Evolutionary conservation across 177 flowering plant species (phyloP).

Genomic region (Vitis hybrid): DNA sequence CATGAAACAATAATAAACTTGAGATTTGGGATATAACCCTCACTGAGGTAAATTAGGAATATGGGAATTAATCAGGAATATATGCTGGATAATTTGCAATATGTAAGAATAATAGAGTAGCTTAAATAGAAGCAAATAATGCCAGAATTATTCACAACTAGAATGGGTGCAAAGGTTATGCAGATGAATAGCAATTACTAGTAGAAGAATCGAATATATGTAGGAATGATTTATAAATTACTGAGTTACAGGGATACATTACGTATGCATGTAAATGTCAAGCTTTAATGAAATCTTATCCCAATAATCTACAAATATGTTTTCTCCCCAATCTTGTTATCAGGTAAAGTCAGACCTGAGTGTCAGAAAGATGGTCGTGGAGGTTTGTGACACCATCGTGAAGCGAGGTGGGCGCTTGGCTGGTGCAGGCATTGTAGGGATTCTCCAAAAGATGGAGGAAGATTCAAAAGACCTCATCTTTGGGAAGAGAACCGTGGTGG

Average conservation of each 20-base stretch:
- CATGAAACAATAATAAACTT: background rate
- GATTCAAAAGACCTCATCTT: conserved; percentile 58
- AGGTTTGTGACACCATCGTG: conserved; percentile 70
- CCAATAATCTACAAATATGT: background rate
- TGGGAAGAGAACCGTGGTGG: conserved; percentile 77
- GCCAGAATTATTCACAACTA: background rate
- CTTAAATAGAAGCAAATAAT: background rate
- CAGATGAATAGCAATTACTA: background rate
- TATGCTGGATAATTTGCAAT: background rate
- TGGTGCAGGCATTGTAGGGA: conserved; percentile 90
- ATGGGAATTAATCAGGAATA: background rate
- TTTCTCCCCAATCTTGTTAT: background rate
- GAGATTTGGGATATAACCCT: background rate
- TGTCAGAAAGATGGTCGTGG: conserved; percentile 51
- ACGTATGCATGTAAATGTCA: background rate
- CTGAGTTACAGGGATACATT: background rate
- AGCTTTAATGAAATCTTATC: background rate
- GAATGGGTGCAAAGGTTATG: too few species aligned
- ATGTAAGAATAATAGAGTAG: background rate
- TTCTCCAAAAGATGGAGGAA: conserved; percentile 79
- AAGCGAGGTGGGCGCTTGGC: conserved; percentile 78
- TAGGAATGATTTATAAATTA: too few species aligned
- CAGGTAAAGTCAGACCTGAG: conserved; percentile 50
- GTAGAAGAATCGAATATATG: background rate
- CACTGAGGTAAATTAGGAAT: background rate